Base-by-base conservation (phyloP, 1,284 basidiomycete genomes). In the Trametes polyzona region DNA sequence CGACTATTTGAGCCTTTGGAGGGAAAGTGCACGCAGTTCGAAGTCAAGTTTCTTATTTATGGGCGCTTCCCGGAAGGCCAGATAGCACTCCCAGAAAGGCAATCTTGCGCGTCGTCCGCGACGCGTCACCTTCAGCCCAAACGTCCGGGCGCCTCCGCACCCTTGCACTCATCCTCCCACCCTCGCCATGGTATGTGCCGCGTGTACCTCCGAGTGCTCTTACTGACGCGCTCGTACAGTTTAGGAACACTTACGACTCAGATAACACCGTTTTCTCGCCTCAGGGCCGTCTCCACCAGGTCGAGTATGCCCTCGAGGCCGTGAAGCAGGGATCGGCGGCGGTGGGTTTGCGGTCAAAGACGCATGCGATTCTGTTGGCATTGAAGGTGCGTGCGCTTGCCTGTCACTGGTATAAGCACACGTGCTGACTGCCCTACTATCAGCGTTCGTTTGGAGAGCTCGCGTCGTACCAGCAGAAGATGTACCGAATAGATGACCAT, bases 291-390 rank as follows among this genome's bases (percentile, higher is more conserved):
- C 79, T 94, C 57, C 90, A 93, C 73, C 95, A 99, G 76, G 97
- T 99, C 69, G 97, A 99, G 77, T 99, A 99, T 84, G 96, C 97
- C 4, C 87, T 98, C 56, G 97, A 99, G 76, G 97, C 97, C 62
- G 96, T 99, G 66, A 99, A 99, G 83, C 97, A 99, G 74, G 97
- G 97, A 61, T 98, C 95, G 59, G 97, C 97, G 21, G 96, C 95
- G 29, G 96, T 99, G 47, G 97, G 97, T 39, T 75, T 99, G 67
- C 86, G 96, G 65, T 96, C 93, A 57, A 94, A 95, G 77, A 98
- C 94, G 0, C 97, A 99, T 75, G 91, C 95, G 21, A 85, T 99
- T 54, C 81, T 99, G 24, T 79, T 99, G 48, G 96, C 96, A 42
- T 48, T 54, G 49, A 57, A 57, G 46, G 48, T 51, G 35, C 24